phyloP scores from a whole-genome alignment of 768 basidiomycete species.

The Gymnopilus dilepis region DNA sequence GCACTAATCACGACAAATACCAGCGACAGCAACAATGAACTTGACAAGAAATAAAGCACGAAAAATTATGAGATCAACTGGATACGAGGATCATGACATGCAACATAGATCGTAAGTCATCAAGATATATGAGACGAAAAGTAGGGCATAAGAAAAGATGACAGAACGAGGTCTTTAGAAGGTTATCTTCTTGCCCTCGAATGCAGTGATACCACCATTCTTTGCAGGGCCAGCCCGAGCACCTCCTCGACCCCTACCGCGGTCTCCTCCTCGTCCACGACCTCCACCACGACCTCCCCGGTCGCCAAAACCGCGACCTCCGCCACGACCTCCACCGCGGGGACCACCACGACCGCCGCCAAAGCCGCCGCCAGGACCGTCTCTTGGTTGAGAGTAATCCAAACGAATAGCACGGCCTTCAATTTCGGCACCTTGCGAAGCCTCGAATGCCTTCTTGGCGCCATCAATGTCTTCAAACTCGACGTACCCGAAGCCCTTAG shows the following conservation, averaged over 20 bases:
- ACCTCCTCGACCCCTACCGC: conserved; percentile 41
- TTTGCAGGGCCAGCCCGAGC: conserved; percentile 47
- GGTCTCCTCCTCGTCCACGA: conserved; percentile 38
- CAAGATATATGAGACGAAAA: not conserved
- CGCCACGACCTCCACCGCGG: conserved; percentile 46
- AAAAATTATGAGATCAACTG: not conserved
- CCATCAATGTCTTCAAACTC: conserved; percentile 84
- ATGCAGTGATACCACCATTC: conserved; percentile 66
- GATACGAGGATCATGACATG: not conserved
- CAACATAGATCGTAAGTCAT: not conserved
- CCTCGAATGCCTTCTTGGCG: conserved; percentile 81
- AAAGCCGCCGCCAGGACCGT: conserved; percentile 57
- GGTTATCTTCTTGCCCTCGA: conserved; percentile 72
- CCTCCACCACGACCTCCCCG: conserved; percentile 46
- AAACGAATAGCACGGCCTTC: conserved; percentile 82
- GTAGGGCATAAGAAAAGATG: not conserved
- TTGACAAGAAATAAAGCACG: not conserved
- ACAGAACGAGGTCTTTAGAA: conserved; percentile 42
- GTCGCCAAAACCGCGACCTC: conserved; percentile 51
- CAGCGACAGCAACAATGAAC: not conserved
- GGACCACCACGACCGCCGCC: conserved; percentile 50
- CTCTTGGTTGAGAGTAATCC: conserved; percentile 87
- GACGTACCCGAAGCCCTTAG: conserved; percentile 97
- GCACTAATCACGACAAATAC: conserved; percentile 3
- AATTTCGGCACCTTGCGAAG: conserved; percentile 72